phyloP scores from a whole-genome alignment of 805 yeast genomes.

The Metschnikowia drakensbergensis region DNA sequence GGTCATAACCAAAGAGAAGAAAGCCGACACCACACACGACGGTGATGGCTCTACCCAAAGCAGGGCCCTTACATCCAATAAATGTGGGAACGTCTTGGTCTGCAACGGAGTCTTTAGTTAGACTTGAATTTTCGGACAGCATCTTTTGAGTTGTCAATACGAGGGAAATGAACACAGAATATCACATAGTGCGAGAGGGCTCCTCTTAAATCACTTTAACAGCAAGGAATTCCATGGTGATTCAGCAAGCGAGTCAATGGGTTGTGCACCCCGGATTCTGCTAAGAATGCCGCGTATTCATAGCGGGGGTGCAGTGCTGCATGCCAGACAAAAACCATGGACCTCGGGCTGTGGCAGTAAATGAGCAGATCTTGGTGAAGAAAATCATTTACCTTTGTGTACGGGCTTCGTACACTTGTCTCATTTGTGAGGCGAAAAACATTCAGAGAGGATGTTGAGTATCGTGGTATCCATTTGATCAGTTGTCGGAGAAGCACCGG shows the following conservation, averaged over 20 bases:
- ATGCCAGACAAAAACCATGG: neutral
- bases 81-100: conserved; percentile 12
- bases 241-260: neutral
- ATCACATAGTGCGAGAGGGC: neutral
- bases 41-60: conserved; percentile 12
- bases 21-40: conserved; percentile 20
- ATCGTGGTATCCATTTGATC: neutral
- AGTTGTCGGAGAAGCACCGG: neutral
- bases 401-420: no score
- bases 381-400: no score
- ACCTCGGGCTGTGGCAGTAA: no score
- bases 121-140: conserved; percentile 3
- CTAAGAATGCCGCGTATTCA: neutral
- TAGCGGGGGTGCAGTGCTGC: neutral
- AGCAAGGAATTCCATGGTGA: neutral
- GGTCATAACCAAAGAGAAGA: conserved; percentile 40
- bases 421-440: neutral
- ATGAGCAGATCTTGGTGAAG: no score
- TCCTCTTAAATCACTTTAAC: neutral
- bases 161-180: no score
- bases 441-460: neutral
- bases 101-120: neutral
- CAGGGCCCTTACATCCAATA: conserved; percentile 10
- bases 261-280: conserved; percentile 2
- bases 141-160: neutral